A percentile compares a stretch with the other conserved stretches of the same genome.
These are phyloP conservation scores for Blastocystis sp. DNA, from an alignment of 352 stramenopile genomes.

Conservation along the genomic window DNA sequence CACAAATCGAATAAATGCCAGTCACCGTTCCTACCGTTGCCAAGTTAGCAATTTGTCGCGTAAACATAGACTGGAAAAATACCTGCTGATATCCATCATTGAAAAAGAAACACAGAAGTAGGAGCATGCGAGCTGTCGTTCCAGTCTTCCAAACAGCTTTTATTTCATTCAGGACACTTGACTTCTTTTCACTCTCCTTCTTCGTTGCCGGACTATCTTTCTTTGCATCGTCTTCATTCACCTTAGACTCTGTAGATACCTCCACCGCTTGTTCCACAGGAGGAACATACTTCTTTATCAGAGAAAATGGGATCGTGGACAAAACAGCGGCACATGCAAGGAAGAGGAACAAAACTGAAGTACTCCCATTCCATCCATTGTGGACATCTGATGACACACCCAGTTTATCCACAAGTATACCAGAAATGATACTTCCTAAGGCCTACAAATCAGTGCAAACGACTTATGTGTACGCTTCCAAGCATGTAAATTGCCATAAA, in stretches of 20 bases:
- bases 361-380: conserved; percentile 23
- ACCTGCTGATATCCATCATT: conserved; percentile 49
- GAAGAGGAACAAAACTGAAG: conserved; percentile 35
- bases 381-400: neutral
- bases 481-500: conserved; percentile 47
- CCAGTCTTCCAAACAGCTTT: neutral
- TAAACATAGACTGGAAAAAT: conserved; percentile 4
- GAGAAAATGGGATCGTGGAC: neutral
- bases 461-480: neutral
- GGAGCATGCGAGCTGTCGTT: neutral
- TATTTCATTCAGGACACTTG: neutral
- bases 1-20: neutral
- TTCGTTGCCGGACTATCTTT: neutral
- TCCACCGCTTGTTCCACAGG: neutral
- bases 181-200: neutral
- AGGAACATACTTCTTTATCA: neutral
- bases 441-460: neutral
- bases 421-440: neutral
- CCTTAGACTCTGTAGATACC: neutral
- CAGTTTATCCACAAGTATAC: neutral
- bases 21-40: neutral
- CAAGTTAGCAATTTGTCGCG: conserved; percentile 5
- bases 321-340: neutral
- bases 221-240: neutral
- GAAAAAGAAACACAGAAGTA: conserved; percentile 38